Evolutionary conservation across 441 rosid genomes (phyloP).

Genomic region (Erodium moschatum): DNA sequence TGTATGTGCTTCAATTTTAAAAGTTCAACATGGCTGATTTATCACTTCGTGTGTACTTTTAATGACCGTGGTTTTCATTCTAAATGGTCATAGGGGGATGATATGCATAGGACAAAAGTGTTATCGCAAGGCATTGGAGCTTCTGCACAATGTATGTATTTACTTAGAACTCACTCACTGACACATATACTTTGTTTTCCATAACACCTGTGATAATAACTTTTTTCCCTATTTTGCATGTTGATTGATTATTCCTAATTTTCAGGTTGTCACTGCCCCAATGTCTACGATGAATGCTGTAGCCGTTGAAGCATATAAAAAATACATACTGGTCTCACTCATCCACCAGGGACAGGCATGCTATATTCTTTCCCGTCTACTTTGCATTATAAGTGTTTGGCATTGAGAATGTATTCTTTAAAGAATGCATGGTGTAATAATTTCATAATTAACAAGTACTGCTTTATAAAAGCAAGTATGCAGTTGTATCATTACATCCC

Average conservation of each 20-base stretch:
- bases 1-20: not conserved
- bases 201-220: not conserved
- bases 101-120: constrained; percentile 73
- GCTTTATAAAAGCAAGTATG: constrained; percentile 3
- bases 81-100: constrained; percentile 63
- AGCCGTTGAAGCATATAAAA: constrained; percentile 84
- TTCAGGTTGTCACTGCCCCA: constrained; percentile 86
- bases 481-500: not conserved
- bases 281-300: constrained; percentile 65
- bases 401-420: constrained; percentile 6
- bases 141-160: constrained; percentile 63
- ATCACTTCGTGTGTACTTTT: not conserved
- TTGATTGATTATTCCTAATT: constrained; percentile 15
- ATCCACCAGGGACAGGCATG: constrained; percentile 74
- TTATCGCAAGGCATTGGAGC: constrained; percentile 85
- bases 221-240: not conserved
- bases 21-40: not conserved
- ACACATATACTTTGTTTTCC: constrained; percentile 12
- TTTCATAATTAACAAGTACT: constrained; percentile 4
- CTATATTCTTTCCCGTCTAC: constrained; percentile 3
- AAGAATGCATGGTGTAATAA: constrained; percentile 4
- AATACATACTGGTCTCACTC: constrained; percentile 73
- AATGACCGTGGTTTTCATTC: constrained; percentile 20
- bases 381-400: constrained; percentile 7
- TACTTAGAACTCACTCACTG: constrained; percentile 8